Percentiles rank a stretch among this genome's conserved stretches.
phyloP scores from a whole-genome alignment of 2,329 filamentous ascomycete species.

The Aureobasidium sp. region DNA sequence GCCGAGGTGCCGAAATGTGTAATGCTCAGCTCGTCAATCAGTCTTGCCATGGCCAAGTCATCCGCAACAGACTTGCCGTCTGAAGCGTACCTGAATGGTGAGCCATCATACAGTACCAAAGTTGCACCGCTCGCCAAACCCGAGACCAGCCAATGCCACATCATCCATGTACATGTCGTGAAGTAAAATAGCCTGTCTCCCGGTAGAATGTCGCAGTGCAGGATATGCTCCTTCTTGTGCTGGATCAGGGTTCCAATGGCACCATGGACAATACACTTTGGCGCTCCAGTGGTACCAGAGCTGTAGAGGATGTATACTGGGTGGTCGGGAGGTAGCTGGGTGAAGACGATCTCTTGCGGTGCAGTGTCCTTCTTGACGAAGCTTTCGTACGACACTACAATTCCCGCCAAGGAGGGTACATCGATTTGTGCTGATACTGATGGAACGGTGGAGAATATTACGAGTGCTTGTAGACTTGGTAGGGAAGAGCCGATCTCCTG shows the following conservation, averaged over 20 bases:
- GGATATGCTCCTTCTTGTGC: slow-evolving; percentile 91
- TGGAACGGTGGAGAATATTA: slow-evolving; percentile 52
- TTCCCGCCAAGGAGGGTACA: slow-evolving; percentile 22
- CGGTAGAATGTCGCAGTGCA: slow-evolving; percentile 74
- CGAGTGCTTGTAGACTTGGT: slow-evolving; percentile 58
- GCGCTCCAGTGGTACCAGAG: slow-evolving; percentile 77
- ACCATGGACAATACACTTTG: slow-evolving; percentile 93
- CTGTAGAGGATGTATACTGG: slow-evolving; percentile 93
- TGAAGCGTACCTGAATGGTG: slow-evolving; percentile 60
- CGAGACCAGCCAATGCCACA: slow-evolving; percentile 97
- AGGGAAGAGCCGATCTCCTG: slow-evolving; percentile 66
- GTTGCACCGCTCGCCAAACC: slow-evolving; percentile 77
- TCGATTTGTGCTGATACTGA: slow-evolving; percentile 3
- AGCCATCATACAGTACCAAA: slow-evolving; percentile 84
- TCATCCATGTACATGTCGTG: slow-evolving; percentile 97
- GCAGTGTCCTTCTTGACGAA: slow-evolving; percentile 35
- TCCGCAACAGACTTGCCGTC: slow-evolving; percentile 53
- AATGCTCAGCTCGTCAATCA: slow-evolving; percentile 74
- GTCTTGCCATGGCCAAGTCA: slow-evolving; percentile 70
- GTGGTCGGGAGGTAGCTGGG: slow-evolving; percentile 74
- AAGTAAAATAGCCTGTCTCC: slow-evolving; percentile 81
- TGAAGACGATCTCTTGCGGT: slow-evolving; percentile 46
- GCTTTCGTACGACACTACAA: slow-evolving; percentile 31
- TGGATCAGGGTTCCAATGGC: slow-evolving; percentile 84
- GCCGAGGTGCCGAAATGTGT: slow-evolving; percentile 94